These are phyloP conservation scores for Alternaria triticina DNA, from an alignment of 2,329 filamentous ascomycete species.

Conservation along the genomic window DNA sequence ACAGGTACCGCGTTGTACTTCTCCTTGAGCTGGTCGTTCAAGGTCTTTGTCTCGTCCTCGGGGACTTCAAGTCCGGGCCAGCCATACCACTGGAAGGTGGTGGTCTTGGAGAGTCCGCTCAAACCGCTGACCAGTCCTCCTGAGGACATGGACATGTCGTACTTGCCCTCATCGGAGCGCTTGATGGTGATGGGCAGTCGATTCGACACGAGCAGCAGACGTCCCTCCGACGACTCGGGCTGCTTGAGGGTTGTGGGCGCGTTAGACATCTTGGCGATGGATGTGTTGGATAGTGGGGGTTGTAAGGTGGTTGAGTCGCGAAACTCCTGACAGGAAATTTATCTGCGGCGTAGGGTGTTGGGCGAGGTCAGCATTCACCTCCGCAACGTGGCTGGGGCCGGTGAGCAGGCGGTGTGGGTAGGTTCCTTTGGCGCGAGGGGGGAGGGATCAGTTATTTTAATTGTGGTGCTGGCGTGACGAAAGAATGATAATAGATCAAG, in stretches of 20 bases:
- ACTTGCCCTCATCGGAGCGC: slow-evolving; percentile 86
- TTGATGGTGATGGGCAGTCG: slow-evolving; percentile 97
- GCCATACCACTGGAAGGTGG: slow-evolving; percentile 97
- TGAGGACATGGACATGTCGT: slow-evolving; percentile 95
- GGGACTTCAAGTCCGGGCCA: slow-evolving; percentile 95
- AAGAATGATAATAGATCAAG: slow-evolving; percentile 39
- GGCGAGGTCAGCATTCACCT: slow-evolving; percentile 3
- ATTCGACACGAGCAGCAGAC: slow-evolving; percentile 88
- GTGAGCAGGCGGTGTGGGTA: neutral
- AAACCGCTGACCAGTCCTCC: slow-evolving; percentile 93
- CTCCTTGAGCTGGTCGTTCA: slow-evolving; percentile 80
- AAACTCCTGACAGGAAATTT: slow-evolving; percentile 1
- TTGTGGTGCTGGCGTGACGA: slow-evolving; percentile 33
- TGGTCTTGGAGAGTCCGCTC: slow-evolving; percentile 88
- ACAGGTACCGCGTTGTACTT: slow-evolving; percentile 91
- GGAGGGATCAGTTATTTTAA: slow-evolving; percentile 5
- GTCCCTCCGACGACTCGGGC: slow-evolving; percentile 45
- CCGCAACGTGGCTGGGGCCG: neutral
- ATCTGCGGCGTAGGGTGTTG: slow-evolving; percentile 1
- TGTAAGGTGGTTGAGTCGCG: slow-evolving; percentile 2
- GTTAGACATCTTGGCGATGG: slow-evolving; percentile 29
- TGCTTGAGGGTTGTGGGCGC: slow-evolving; percentile 39
- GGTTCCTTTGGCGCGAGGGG: neutral
- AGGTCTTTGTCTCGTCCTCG: slow-evolving; percentile 75
- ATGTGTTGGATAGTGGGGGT: slow-evolving; percentile 4